phyloP scores from a whole-genome alignment of 148 eudicot genomes.

The Spergularia marina region DNA sequence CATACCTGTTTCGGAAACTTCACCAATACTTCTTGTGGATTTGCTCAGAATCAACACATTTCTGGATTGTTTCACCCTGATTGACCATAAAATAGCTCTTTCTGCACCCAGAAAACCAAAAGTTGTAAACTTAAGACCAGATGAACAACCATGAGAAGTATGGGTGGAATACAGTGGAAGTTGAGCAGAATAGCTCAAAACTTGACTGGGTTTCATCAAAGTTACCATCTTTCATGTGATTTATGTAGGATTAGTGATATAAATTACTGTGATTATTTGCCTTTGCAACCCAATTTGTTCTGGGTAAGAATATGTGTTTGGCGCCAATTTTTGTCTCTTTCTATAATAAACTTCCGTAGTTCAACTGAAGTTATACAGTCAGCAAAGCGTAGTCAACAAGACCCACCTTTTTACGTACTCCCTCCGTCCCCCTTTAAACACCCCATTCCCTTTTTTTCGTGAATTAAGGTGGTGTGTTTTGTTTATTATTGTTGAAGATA shows the following conservation, averaged over 20 bases:
- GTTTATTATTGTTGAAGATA: no score
- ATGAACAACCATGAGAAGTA: background rate
- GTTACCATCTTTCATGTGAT: background rate
- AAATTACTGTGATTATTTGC: background rate
- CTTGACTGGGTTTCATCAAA: slow-evolving; percentile 19
- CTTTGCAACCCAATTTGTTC: background rate
- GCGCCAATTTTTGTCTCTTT: slow-evolving; percentile 12
- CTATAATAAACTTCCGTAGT: background rate
- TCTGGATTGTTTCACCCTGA: background rate
- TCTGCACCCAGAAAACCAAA: background rate
- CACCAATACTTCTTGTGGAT: background rate
- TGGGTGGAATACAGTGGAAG: background rate
- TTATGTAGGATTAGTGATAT: slow-evolving; percentile 2
- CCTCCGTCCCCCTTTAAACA: no score
- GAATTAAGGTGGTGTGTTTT: no score
- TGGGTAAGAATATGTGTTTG: background rate
- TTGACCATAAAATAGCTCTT: slow-evolving; percentile 15
- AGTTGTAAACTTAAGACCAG: slow-evolving; percentile 1
- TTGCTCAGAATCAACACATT: slow-evolving; percentile 8
- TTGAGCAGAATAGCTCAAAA: slow-evolving; percentile 10
- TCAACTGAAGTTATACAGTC: background rate
- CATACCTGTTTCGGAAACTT: slow-evolving; percentile 28
- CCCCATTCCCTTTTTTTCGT: no score
- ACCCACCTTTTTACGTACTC: no score
- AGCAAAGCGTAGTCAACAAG: background rate